Conservation (phyloP, 768 basidiomycete species). For the Nidularia sp. region DNA sequence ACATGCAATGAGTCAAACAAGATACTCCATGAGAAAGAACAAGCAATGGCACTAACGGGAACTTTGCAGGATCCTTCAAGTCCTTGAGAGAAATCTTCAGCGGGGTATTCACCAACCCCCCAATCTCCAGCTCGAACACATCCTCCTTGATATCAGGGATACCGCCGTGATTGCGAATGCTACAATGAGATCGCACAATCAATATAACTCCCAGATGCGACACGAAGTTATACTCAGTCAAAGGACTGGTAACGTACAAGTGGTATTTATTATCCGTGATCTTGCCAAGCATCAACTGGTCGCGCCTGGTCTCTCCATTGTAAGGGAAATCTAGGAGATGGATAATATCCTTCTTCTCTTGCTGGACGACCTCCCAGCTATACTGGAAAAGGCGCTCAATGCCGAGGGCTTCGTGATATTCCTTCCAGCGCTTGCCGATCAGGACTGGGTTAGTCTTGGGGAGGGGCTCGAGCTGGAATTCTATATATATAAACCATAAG, state of each 20-base stretch:
- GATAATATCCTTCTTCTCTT: slow-evolving; percentile 47
- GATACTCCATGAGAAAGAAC: neutral
- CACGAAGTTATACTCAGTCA: neutral
- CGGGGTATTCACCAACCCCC: slow-evolving; percentile 43
- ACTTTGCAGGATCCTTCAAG: slow-evolving; percentile 39
- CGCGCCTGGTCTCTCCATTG: slow-evolving; percentile 46
- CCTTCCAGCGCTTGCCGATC: slow-evolving; percentile 47
- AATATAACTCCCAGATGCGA: neutral
- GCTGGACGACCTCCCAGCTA: slow-evolving; percentile 48
- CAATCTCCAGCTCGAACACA: slow-evolving; percentile 44
- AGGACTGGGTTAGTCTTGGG: slow-evolving; percentile 48
- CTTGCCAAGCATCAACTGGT: slow-evolving; percentile 38
- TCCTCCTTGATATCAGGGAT: slow-evolving; percentile 46
- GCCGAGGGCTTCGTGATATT: slow-evolving; percentile 48
- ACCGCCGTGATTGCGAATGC: slow-evolving; percentile 52
- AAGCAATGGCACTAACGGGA: slow-evolving; percentile 31
- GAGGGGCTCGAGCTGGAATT: slow-evolving; percentile 44
- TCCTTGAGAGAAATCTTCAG: slow-evolving; percentile 42
- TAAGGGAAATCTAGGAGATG: slow-evolving; percentile 54
- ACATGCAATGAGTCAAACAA: neutral
- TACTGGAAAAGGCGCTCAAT: slow-evolving; percentile 39
- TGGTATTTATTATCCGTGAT: slow-evolving; percentile 46
- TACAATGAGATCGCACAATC: slow-evolving; percentile 8
- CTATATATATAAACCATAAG: slow-evolving; percentile 12
- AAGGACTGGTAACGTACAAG: slow-evolving; percentile 28